Base-by-base conservation (phyloP, 352 stramenopile species). In the Phytophthora brassicae region DNA sequence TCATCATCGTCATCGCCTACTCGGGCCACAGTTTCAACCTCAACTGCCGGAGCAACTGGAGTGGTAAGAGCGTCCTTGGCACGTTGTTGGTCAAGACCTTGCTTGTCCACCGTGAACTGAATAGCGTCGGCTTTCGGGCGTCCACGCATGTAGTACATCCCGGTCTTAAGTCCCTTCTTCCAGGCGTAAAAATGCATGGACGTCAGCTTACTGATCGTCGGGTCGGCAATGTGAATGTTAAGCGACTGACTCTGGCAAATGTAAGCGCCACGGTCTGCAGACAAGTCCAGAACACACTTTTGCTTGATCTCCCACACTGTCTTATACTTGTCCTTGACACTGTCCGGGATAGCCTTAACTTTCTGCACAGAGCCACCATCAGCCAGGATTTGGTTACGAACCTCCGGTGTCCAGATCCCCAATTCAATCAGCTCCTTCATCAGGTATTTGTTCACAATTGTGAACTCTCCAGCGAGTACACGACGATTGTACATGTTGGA, bases 241-340 rank as follows among this genome's bases (percentile, higher is more conserved):
- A 99, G 88, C 50, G 86, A 97, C 74, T 98, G 92, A 68, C 87
- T 97, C 76, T 99, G 98, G 84, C 97, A 99, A 70, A 99, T 99
- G 81, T 92, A 99, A 7, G 97, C 96, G 24, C 96, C 97, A 43
- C 98, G 96, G 73, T 99, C 98, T 14, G 97, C 98, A 4, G 97
- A 97, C 86, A 99, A 91, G 66, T 99, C 97, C 38, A 99, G 79
- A 59, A 99, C 90, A 11, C 86, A 63, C 70, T 97, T 96, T 75
- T 99, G 97, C 72, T 98, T 98, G 82, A 99, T 99, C 75, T 99
- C 98, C 97, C 97, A 99, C 53, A 99, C 97, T 3, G 98, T 99
- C 84, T 99, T 99, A 90, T 99, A 99, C 22, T 99, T 93, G 24
- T 98, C 92, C 64, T 97, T 95, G 60, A 97, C 74, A 20, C 84